Evolutionary conservation across 1,139 yeast species (phyloP).

Genomic region (Pichia sp.): DNA sequence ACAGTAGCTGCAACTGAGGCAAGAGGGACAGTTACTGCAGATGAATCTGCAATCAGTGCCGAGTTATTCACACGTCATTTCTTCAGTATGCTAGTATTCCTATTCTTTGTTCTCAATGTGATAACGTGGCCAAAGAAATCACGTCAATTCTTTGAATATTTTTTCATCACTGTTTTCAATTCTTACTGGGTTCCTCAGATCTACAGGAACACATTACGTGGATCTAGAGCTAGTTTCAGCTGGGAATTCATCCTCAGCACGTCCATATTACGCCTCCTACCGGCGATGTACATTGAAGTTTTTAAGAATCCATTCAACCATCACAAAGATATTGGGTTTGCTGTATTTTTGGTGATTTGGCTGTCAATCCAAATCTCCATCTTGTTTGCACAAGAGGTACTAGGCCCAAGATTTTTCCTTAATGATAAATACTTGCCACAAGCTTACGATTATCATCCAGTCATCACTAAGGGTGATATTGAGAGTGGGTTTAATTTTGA

Average conservation of each 20-base stretch:
- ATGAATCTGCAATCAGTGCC: conserved; percentile 45
- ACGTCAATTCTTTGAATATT: conserved; percentile 52
- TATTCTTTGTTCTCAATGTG: conserved; percentile 53
- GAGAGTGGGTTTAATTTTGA: conserved; percentile 46
- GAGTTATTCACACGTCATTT: conserved; percentile 58
- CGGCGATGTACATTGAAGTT: conserved; percentile 50
- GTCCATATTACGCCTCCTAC: conserved; percentile 54
- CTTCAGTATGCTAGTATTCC: conserved; percentile 48
- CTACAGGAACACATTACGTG: conserved; percentile 66
- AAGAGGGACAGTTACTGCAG: conserved; percentile 13
- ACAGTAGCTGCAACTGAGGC: neutral
- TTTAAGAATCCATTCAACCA: conserved; percentile 48
- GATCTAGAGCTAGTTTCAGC: conserved; percentile 56
- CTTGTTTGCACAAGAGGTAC: conserved; percentile 51
- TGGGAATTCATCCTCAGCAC: conserved; percentile 71
- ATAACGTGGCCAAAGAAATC: conserved; percentile 55
- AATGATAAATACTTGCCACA: conserved; percentile 69
- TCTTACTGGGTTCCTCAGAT: conserved; percentile 93
- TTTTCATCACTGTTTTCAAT: conserved; percentile 44
- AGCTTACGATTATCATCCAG: conserved; percentile 76
- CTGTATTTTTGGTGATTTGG: conserved; percentile 43
- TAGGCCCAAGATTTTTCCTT: conserved; percentile 81
- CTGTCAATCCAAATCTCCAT: conserved; percentile 46
- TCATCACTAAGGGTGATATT: conserved; percentile 51
- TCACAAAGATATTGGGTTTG: conserved; percentile 47